These are phyloP conservation scores for Eucalyptus lansdowneana DNA, from an alignment of 345 rosid genomes.

Conservation along the genomic window DNA sequence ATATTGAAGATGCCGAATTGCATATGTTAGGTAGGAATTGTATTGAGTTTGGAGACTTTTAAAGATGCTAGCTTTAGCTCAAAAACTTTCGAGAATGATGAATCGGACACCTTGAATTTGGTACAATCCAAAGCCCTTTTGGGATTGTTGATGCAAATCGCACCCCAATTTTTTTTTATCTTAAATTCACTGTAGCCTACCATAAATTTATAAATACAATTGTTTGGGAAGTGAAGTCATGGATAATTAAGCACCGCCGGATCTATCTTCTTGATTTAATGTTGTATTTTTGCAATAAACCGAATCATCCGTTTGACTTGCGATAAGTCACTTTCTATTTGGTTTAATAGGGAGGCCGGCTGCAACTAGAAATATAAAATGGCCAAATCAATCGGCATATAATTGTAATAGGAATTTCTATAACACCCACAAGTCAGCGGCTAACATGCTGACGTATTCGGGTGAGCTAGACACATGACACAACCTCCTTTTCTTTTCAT, in stretches of 20 bases:
- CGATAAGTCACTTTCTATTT: background rate
- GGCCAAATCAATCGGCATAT: background rate
- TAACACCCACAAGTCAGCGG: background rate
- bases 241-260: background rate
- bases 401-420: background rate
- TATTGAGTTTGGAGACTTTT: background rate
- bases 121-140: background rate
- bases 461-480: background rate
- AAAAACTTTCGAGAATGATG: background rate
- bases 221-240: background rate
- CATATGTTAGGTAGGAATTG: rapidly evolving
- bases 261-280: rapidly evolving
- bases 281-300: background rate
- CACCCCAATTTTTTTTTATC: too few species aligned
- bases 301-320: background rate
- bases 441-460: rapidly evolving
- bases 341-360: background rate
- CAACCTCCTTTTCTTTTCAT: background rate
- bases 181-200: background rate
- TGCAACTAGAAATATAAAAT: background rate
- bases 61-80: background rate
- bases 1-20: background rate
- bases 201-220: background rate
- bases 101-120: background rate
- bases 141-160: too few species aligned